Evolutionary conservation across 148 eudicot species (phyloP), one percentile per base, ranked within the genome.

Genomic region (Chenopodium quinoa): DNA sequence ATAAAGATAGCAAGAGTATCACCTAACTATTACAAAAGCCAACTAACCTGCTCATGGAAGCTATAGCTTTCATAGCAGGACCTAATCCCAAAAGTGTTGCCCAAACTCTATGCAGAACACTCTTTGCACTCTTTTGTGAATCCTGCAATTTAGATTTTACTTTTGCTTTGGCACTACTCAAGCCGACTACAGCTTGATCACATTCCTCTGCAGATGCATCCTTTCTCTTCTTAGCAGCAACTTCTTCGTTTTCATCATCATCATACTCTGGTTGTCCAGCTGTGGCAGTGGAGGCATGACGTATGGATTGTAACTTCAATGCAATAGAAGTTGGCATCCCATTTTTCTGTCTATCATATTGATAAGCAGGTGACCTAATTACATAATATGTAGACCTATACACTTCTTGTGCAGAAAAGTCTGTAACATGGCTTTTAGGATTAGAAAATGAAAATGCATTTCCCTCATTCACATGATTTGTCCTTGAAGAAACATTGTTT

Each of bases 171-270:
- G 90, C 97, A 77, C 88, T 86, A 81, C 91, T 93, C 78, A 94
- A 86, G 70, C 94, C 95, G 25, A 86, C 87, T 72, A 94, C 98
- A 66, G 97, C 98, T 87, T 93, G 88, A 87, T 94, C 97, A 90
- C 98, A 94, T 85, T 93, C 98, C 84, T 91, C 94, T 1, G 98
- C 94, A 71, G 98, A 94, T 34, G 97, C 90, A 83, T 94, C 93
- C 85, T 92, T 93, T 83, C 88, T 91, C 89, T 84, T 91, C 83
- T 89, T 88, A 82, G 92, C 85, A 76, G 81, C 86, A 31, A 84
- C 67, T 82, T 87, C 83, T 77, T 84, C 86, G 58, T 89, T 84
- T 50, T 87, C 88, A 63, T 88, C 89, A 76, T 91, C 95, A 62
- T 93, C 86, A 78, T 90, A 82, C 68, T 90, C 83, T 69, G 92